Percentiles rank a stretch among this genome's conserved stretches.
Evolutionary conservation across 2,329 filamentous ascomycete genomes (phyloP).

Genomic region (Fusarium sp.): DNA sequence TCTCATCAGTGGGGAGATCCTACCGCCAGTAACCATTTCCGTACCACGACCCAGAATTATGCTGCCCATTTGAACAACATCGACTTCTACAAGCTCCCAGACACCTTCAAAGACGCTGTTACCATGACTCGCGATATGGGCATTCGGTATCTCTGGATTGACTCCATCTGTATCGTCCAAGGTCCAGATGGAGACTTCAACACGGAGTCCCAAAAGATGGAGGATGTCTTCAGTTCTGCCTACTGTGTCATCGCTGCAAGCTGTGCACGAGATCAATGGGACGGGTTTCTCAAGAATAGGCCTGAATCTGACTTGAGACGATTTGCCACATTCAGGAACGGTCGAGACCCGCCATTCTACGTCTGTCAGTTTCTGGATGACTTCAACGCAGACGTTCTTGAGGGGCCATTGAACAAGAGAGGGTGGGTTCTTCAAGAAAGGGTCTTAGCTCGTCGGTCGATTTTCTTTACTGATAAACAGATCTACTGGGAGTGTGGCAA

Average conservation of each 20-base stretch:
- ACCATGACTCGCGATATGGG: conserved; percentile 6
- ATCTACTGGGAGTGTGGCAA: conserved; percentile 14
- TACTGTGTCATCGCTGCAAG: conserved; percentile 31
- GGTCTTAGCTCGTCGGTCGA: not conserved
- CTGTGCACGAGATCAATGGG: not conserved
- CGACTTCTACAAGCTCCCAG: not conserved
- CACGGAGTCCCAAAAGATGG: conserved; percentile 14
- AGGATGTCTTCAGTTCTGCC: conserved; percentile 14
- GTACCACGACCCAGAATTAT: not conserved
- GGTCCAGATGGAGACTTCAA: conserved; percentile 14
- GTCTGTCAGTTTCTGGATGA: conserved; percentile 1
- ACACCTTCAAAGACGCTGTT: conserved; percentile 20
- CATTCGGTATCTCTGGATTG: conserved; percentile 23
- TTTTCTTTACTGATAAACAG: conserved; percentile 6
- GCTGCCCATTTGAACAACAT: not conserved
- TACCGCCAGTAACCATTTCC: not conserved
- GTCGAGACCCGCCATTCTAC: not conserved
- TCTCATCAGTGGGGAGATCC: conserved; percentile 9
- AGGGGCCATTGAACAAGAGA: not conserved
- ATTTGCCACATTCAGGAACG: not conserved
- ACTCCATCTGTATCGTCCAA: conserved; percentile 27
- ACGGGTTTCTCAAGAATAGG: conserved; percentile 1
- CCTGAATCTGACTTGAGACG: not conserved
- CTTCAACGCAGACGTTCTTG: not conserved
- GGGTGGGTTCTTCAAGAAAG: conserved; percentile 14